phyloP scores from a whole-genome alignment of 1,284 basidiomycete species.

The Neonothopanus nambi region DNA sequence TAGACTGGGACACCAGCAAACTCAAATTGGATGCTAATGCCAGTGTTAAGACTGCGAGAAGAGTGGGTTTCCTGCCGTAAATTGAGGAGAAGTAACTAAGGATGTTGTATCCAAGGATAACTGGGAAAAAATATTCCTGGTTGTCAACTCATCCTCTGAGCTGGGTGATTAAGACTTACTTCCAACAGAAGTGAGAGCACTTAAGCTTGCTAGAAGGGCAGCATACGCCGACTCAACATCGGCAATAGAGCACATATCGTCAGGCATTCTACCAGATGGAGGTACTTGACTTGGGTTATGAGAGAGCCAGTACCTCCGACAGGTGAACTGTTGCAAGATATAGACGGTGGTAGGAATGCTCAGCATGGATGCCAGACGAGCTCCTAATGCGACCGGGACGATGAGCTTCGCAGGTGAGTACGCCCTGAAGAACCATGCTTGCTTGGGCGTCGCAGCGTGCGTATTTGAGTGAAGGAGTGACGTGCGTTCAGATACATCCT shows the following conservation, averaged over 20 bases:
- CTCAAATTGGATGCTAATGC: conserved; percentile 19
- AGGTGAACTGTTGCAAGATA: conserved; percentile 26
- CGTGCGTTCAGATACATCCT: not conserved
- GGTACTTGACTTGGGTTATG: conserved; percentile 21
- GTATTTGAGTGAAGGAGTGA: not conserved
- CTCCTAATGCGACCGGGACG: conserved; percentile 28
- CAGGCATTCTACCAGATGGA: conserved; percentile 12
- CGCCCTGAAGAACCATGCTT: not conserved
- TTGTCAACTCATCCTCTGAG: too few species aligned
- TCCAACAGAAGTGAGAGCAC: conserved; percentile 17
- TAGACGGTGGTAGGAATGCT: conserved; percentile 30
- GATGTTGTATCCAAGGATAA: conserved; percentile 21
- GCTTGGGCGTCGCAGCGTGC: not conserved
- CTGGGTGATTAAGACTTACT: conserved; percentile 20
- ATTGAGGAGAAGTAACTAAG: conserved; percentile 27
- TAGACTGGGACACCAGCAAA: conserved; percentile 22
- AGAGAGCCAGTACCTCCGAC: conserved; percentile 25
- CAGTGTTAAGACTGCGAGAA: conserved; percentile 22
- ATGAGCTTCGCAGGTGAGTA: conserved; percentile 20
- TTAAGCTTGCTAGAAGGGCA: conserved; percentile 19
- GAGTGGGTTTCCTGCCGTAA: conserved; percentile 31
- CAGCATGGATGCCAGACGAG: conserved; percentile 23
- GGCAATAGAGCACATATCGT: conserved; percentile 25
- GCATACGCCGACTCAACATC: conserved; percentile 24
- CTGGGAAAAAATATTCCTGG: conserved; percentile 10